phyloP scores from a whole-genome alignment of 495 filamentous ascomycete genomes.

The Tricharina praecox region DNA sequence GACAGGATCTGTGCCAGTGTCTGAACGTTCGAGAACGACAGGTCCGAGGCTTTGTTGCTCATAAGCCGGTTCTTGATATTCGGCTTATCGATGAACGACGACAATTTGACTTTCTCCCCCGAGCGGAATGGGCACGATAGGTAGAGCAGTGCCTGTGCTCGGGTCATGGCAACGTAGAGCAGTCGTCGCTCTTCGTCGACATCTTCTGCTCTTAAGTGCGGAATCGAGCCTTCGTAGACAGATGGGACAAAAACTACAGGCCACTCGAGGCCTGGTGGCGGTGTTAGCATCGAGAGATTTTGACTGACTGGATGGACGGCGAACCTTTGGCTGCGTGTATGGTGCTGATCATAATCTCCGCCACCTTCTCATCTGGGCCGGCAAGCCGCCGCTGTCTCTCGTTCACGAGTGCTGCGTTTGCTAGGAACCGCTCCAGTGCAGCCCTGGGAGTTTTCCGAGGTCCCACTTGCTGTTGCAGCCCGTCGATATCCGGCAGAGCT shows the following conservation, averaged over 20 bases:
- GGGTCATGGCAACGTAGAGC: constrained; percentile 95
- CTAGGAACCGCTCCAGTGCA: constrained; percentile 61
- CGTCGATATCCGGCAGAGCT: constrained; percentile 58
- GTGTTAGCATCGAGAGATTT: not conserved
- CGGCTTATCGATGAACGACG: constrained; percentile 42
- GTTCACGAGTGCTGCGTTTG: constrained; percentile 72
- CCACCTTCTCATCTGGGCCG: constrained; percentile 37
- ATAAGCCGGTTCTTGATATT: constrained; percentile 36
- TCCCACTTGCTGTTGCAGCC: constrained; percentile 45
- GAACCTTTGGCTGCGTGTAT: constrained; percentile 80
- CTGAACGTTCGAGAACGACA: constrained; percentile 38
- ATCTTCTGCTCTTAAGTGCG: constrained; percentile 84
- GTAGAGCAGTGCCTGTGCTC: constrained; percentile 82
- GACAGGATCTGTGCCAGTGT: constrained; percentile 47
- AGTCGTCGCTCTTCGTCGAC: constrained; percentile 75
- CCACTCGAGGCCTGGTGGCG: constrained; percentile 63
- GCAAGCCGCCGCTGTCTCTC: constrained; percentile 52
- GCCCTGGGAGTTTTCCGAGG: constrained; percentile 38
- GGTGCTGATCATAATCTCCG: constrained; percentile 79
- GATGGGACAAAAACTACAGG: constrained; percentile 90
- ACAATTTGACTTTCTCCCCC: constrained; percentile 43
- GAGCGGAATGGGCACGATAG: constrained; percentile 61
- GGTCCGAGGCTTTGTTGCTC: constrained; percentile 39
- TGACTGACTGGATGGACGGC: not conserved
- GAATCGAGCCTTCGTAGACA: constrained; percentile 80